Base-by-base conservation (phyloP, 169 alveolate genomes). In the Plasmodium vinckei region DNA sequence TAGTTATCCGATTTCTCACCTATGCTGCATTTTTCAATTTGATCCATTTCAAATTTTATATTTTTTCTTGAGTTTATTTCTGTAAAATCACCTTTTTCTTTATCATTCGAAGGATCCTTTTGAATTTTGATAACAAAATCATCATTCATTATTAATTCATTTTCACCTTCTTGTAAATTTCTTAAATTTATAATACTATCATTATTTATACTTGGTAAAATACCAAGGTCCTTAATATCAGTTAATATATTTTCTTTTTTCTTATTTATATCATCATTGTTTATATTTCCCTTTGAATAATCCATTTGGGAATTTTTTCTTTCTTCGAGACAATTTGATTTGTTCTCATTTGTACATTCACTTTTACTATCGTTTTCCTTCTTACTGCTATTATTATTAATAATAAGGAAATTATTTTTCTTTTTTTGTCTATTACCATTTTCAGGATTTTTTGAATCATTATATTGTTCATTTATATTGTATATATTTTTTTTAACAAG, bases 111-210 rank as follows among this genome's bases (percentile, higher is more conserved):
- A 47, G 13, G 63, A 27, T 75, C 77, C 54, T 47, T 53, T 21
- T 44, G 88, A 17, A 82, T 82, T 67, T 82, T 82, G 9, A 82
- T 68, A 53, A 82, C 68, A 82, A 82, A 82, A 67, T 82, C 54
- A 49, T 82, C 90, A 49, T 61, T 67, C 90, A 82, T 82, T 17
- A 82, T 23, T n/a, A 82, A 61, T 27, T 67, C 90, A 25, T 65
- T 82, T 5, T 53, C 73, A 1, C 23, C 67, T 53, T 82, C 27
- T 9, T 82, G 60, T 67, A 59, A 70, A 67, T 82, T 82, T 17
- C 65, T 3, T 42, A 82, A 0, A 6, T 17, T 9, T 2, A 17
- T 25, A 1, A 77, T 19, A 25, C 39, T 57, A 6, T 77, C 88
- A 64, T 47, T 39, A 27, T 13, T 57, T 13, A 47, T 57, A 19